A percentile compares a stretch with the other conserved stretches of the same genome.
These are phyloP conservation scores for Blastosporella zonata DNA, from an alignment of 1,284 basidiomycete genomes.

Conservation along the genomic window DNA sequence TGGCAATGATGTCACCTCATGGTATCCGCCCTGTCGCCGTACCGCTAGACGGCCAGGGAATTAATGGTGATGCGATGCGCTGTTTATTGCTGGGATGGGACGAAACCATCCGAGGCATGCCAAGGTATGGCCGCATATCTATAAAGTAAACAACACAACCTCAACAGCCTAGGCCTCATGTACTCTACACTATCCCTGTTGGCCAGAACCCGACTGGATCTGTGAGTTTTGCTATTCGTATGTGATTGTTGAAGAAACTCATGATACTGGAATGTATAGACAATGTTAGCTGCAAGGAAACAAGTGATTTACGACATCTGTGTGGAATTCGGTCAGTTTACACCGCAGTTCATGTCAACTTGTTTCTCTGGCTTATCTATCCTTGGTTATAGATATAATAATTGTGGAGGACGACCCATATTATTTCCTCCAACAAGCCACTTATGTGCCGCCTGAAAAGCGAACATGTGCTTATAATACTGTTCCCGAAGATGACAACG, in stretches of 20 bases:
- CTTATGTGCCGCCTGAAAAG: slow-evolving; percentile 45
- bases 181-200: slow-evolving; percentile 74
- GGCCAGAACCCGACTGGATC: slow-evolving; percentile 82
- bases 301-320: slow-evolving; percentile 78
- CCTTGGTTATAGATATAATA: slow-evolving; percentile 48
- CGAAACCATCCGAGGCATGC: slow-evolving; percentile 48
- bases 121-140: slow-evolving; percentile 34
- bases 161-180: slow-evolving; percentile 50
- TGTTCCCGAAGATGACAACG: slow-evolving; percentile 27
- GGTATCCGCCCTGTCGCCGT: slow-evolving; percentile 55
- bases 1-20: slow-evolving; percentile 40
- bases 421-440: slow-evolving; percentile 68
- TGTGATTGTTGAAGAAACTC: slow-evolving; percentile 1
- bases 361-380: background rate
- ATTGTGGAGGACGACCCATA: slow-evolving; percentile 84
- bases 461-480: slow-evolving; percentile 29
- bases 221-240: slow-evolving; percentile 35
- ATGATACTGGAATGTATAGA: slow-evolving; percentile 33
- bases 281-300: slow-evolving; percentile 67
- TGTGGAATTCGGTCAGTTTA: slow-evolving; percentile 63
- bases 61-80: slow-evolving; percentile 62
- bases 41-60: slow-evolving; percentile 71
- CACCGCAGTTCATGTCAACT: background rate
- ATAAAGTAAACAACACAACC: background rate
- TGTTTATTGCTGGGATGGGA: slow-evolving; percentile 68